A percentile compares a stretch with the other conserved stretches of the same genome.
Conservation (phyloP, 192 early-diverging fungal species). For the Entomortierella chlamydospora region DNA sequence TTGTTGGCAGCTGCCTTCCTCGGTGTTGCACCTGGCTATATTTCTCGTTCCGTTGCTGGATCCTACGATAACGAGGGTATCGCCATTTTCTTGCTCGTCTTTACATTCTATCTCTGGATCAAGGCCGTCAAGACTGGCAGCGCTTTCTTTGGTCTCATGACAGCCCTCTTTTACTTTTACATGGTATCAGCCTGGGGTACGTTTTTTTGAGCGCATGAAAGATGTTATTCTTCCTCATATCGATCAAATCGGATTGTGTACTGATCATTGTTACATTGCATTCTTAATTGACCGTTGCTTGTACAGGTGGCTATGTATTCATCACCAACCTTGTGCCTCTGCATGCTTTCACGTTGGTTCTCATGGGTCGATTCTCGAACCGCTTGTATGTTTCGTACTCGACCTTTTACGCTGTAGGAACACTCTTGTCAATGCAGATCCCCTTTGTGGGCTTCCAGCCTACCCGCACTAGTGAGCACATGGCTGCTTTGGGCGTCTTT, state of each 20-base stretch:
- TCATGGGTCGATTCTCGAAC: constrained; percentile 96
- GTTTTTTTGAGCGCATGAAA: constrained; percentile 2
- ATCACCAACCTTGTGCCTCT: constrained; percentile 99
- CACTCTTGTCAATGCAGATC: constrained; percentile 97
- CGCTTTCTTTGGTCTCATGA: constrained; percentile 84
- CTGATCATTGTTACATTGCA: no score
- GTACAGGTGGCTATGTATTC: constrained; percentile 91
- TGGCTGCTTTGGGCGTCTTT: constrained; percentile 98
- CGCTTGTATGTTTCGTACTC: constrained; percentile 97
- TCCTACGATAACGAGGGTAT: constrained; percentile 99
- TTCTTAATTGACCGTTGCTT: no score
- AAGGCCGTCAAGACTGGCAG: constrained; percentile 96
- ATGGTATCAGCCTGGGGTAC: constrained; percentile 99
- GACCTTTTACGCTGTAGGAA: constrained; percentile 98
- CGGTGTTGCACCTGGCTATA: constrained; percentile 98
- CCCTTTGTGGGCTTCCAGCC: constrained; percentile 99
- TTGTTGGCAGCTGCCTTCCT: constrained; percentile 98
- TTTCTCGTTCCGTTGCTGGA: constrained; percentile 99
- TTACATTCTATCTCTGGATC: constrained; percentile 99
- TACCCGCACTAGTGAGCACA: constrained; percentile 96
- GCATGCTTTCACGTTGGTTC: constrained; percentile 92
- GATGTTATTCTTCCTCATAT: neutral
- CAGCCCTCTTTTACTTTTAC: constrained; percentile 98
- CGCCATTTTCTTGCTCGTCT: constrained; percentile 98
- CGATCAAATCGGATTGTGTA: no score